These are phyloP conservation scores for Alternaria conjuncta DNA, from an alignment of 2,329 filamentous ascomycete species.

Conservation along the genomic window DNA sequence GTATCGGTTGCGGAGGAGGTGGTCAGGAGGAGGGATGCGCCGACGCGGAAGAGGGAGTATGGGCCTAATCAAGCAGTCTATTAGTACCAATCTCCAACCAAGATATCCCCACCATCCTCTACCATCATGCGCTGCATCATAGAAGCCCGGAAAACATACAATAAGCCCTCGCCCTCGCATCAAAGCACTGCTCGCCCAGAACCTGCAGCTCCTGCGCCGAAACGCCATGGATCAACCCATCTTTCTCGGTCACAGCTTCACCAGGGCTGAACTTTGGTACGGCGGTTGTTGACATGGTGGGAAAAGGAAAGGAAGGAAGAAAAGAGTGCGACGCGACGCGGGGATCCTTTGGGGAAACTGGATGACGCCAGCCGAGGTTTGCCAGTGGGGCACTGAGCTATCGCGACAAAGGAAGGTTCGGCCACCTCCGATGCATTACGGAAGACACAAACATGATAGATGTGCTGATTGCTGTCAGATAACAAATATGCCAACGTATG, in stretches of 20 bases:
- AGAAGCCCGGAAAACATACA: conserved; percentile 59
- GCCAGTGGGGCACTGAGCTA: conserved; percentile 18
- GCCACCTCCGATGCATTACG: conserved; percentile 13
- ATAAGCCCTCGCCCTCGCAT: conserved; percentile 81
- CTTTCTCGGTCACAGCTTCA: conserved; percentile 41
- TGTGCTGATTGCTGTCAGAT: neutral
- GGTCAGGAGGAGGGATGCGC: conserved; percentile 72
- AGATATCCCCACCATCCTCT: neutral
- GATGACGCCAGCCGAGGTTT: conserved; percentile 20
- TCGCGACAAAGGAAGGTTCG: conserved; percentile 24
- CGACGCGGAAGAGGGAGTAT: conserved; percentile 91
- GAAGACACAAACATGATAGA: neutral
- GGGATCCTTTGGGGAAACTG: conserved; percentile 15
- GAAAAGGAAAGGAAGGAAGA: conserved; percentile 28
- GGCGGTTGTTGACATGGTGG: conserved; percentile 42
- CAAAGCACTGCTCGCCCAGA: conserved; percentile 67
- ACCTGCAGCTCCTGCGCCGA: conserved; percentile 68
- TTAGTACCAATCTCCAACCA: neutral
- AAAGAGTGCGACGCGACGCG: conserved; percentile 20
- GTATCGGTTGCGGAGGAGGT: conserved; percentile 34
- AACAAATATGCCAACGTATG: neutral
- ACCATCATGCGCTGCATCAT: neutral
- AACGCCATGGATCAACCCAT: conserved; percentile 60
- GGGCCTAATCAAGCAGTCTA: conserved; percentile 60
- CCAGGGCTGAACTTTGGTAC: conserved; percentile 35